A percentile compares a stretch with the other conserved stretches of the same genome.
Conservation (phyloP, 164 flowering plant species). For the Dillenia turbinata region DNA sequence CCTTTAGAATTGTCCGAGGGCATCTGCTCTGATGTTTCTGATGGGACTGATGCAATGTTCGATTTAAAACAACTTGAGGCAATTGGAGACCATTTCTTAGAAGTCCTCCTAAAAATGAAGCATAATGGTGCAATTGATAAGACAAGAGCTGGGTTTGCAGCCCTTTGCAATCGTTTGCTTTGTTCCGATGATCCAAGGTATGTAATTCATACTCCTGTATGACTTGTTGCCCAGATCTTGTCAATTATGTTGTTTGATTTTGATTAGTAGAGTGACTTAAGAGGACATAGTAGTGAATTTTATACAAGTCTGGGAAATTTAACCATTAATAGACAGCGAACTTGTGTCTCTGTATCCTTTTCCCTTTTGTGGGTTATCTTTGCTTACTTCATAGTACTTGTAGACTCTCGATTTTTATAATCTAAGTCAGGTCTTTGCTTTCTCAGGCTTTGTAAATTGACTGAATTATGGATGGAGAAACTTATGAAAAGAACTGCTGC, state of each 20-base stretch:
- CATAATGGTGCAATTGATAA: conserved; percentile 99
- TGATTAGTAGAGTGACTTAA: too few relatives aligned
- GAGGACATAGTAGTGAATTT: too few relatives aligned
- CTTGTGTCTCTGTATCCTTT: too few relatives aligned
- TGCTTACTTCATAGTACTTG: too few relatives aligned
- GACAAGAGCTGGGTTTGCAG: conserved; percentile 98
- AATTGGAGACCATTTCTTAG: conserved; percentile 87
- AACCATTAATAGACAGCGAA: too few relatives aligned
- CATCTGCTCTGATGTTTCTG: conserved; percentile 18
- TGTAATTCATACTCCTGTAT: background rate
- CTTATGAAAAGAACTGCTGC: conserved; percentile 89
- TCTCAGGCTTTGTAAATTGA: conserved; percentile 77
- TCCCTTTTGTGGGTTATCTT: too few relatives aligned
- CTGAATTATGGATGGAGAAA: conserved; percentile 97
- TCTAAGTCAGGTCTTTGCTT: conserved; percentile 10
- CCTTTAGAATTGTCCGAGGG: conserved; percentile 18
- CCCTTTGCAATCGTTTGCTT: conserved; percentile 94
- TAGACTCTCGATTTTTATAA: background rate
- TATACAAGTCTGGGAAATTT: too few relatives aligned
- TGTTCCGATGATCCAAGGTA: conserved; percentile 96
- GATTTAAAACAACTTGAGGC: conserved; percentile 79
- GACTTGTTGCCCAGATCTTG: too few relatives aligned
- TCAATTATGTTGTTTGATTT: too few relatives aligned
- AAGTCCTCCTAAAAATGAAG: conserved; percentile 96
- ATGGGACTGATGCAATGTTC: conserved; percentile 43